These are phyloP conservation scores for Neurospora sp. DNA, from an alignment of 2,329 filamentous ascomycete species.

Conservation along the genomic window DNA sequence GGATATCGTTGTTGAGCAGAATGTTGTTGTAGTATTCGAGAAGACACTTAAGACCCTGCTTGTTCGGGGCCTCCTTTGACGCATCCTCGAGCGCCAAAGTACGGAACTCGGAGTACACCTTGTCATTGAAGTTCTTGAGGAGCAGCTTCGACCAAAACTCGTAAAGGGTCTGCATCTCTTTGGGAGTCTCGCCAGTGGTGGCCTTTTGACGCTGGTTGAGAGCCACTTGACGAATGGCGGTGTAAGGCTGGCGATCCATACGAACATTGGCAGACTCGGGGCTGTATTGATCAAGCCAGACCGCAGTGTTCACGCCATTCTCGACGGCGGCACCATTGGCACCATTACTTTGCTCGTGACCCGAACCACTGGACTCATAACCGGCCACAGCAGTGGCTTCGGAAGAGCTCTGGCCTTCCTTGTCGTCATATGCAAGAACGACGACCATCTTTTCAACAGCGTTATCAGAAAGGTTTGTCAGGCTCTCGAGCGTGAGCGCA, in stretches of 20 bases:
- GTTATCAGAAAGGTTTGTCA: constrained; percentile 23
- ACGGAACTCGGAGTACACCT: constrained; percentile 69
- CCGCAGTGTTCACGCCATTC: constrained; percentile 3
- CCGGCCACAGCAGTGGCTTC: constrained; percentile 7
- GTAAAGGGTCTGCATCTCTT: constrained; percentile 58
- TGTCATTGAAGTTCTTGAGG: constrained; percentile 60
- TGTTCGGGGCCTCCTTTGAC: constrained; percentile 31
- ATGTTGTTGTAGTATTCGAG: constrained; percentile 49
- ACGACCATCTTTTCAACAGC: constrained; percentile 23
- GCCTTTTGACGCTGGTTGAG: constrained; percentile 27
- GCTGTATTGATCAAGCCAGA: constrained; percentile 12
- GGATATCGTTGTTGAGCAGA: constrained; percentile 16
- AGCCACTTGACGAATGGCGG: constrained; percentile 29
- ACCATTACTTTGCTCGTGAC: constrained; percentile 3
- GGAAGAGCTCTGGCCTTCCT: constrained; percentile 6
- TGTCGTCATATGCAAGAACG: constrained; percentile 11
- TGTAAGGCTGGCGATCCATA: constrained; percentile 17
- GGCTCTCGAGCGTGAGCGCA: constrained; percentile 21
- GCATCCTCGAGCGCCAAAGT: constrained; percentile 56
- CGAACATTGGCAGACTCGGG: constrained; percentile 7
- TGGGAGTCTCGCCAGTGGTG: constrained; percentile 29
- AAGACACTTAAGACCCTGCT: constrained; percentile 50
- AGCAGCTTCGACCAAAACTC: constrained; percentile 68
- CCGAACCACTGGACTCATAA: constrained; percentile 6
- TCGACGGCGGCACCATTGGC: not conserved